Evolutionary conservation across 345 rosid genomes (phyloP), one percentile per base, ranked within the genome.

Genomic region (Pugionium dolabratum): DNA sequence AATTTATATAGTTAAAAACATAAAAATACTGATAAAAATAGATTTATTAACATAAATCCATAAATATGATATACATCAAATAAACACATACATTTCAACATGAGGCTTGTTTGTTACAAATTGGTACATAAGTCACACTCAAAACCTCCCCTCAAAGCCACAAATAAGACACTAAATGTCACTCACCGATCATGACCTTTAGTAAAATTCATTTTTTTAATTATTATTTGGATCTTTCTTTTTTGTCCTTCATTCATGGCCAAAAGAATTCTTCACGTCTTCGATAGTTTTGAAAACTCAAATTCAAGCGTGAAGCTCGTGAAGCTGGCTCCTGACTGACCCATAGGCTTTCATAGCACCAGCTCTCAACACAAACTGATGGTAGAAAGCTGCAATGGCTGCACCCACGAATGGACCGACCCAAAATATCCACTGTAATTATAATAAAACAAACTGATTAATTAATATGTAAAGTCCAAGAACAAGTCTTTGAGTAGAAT

Each of bases 351-450:
- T 91, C 7, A 48, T 81, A 55, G 95, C 95, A 33, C 79, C 92
- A 28, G 95, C 96, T 70, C 98, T 84, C 84, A 84, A 62, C 72
- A 89, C 84, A 77, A 80, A 86, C 44, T 83, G 92, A 77, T 91
- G 90, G 79, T 86, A 89, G 80, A 91, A 84, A 4, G 98, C 89
- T 69, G 98, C 98, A 67, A 84, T 75, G 41, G 92, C 85, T 59
- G 98, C 98, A 0, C 98, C 95, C 34, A 83, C 67, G 66, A 91
- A 78, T 29, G 96, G 98, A 74, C 96, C 95, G 5, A 83, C 98
- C 98, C 89, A 87, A 57, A 89, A 91, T 35, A 89, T 84, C 95
- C 95, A 91, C 96, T 86, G 78, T 62, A 26, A 2, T 64, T 6
- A 18, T 3, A 64, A 61, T 5, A 41, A 9, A 2, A n/a, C 5